Percentiles rank a stretch among this genome's conserved stretches.
These are phyloP conservation scores for Butyriboletus loyo DNA, from an alignment of 768 basidiomycete genomes.

Conservation along the genomic window DNA sequence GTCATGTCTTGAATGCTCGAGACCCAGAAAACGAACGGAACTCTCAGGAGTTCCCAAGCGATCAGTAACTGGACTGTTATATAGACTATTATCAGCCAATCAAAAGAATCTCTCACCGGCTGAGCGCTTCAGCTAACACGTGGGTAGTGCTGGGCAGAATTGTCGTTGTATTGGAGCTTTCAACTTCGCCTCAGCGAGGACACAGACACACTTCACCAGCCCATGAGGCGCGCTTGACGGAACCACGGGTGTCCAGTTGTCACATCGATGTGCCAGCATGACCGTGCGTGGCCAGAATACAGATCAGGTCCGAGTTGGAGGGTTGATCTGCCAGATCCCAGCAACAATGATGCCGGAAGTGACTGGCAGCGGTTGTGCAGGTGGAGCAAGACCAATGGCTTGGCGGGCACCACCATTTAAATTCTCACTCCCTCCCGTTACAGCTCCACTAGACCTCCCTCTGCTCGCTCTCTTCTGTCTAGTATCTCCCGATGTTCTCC, in stretches of 20 bases:
- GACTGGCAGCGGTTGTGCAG: slow-evolving; percentile 12
- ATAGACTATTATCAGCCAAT: slow-evolving; percentile 6
- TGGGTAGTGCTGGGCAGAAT: background rate
- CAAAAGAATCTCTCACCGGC: slow-evolving; percentile 3
- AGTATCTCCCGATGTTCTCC: slow-evolving; percentile 15
- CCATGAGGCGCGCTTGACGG: slow-evolving; percentile 4
- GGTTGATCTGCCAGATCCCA: slow-evolving; percentile 1
- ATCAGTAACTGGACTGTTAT: background rate
- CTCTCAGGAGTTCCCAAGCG: background rate
- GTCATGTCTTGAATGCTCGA: background rate
- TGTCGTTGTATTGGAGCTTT: no score
- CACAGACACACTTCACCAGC: background rate
- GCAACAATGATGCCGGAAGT: slow-evolving; percentile 3
- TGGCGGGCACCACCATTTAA: slow-evolving; percentile 27
- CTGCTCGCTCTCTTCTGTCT: slow-evolving; percentile 9
- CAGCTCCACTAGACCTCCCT: slow-evolving; percentile 9
- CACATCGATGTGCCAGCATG: background rate
- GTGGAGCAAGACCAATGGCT: slow-evolving; percentile 27
- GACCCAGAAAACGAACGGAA: background rate
- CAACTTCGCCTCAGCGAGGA: background rate
- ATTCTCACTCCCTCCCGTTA: slow-evolving; percentile 13
- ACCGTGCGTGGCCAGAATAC: background rate
- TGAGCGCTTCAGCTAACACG: slow-evolving; percentile 20
- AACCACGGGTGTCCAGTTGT: background rate
- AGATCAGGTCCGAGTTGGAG: background rate